Conservation (phyloP, 305 asterid genomes). For the Fraxinus platypoda region DNA sequence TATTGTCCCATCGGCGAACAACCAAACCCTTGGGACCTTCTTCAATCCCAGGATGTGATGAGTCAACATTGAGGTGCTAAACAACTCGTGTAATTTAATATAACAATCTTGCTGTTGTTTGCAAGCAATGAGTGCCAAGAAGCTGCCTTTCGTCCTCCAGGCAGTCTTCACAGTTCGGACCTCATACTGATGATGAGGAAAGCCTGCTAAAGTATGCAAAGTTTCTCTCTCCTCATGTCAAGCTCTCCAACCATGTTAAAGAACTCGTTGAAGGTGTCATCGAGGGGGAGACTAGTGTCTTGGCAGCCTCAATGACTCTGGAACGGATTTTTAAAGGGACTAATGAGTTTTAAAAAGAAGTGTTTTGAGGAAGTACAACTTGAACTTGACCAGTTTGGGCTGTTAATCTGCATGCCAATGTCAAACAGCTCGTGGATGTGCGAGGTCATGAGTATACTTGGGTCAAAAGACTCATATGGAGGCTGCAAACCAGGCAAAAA, state of each 20-base stretch:
- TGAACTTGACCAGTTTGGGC: constrained; percentile 40
- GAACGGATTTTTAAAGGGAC: constrained; percentile 38
- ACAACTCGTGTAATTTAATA: background rate
- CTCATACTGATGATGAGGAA: constrained; percentile 27
- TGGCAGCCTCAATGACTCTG: constrained; percentile 43
- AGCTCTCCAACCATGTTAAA: constrained; percentile 38
- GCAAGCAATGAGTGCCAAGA: constrained; percentile 46
- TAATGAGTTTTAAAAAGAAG: constrained; percentile 35
- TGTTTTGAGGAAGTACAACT: constrained; percentile 34
- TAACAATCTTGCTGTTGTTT: background rate
- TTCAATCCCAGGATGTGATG: too few species aligned
- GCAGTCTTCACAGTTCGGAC: constrained; percentile 45
- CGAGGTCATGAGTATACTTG: constrained; percentile 35
- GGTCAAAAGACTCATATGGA: constrained; percentile 46
- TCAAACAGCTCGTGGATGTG: constrained; percentile 40
- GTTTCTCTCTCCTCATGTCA: constrained; percentile 42
- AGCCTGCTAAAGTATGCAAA: constrained; percentile 36
- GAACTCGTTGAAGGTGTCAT: constrained; percentile 42
- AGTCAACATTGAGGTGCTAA: too few species aligned
- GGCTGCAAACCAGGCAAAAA: constrained; percentile 42
- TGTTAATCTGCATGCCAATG: constrained; percentile 44
- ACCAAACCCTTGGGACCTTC: too few species aligned
- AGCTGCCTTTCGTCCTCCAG: constrained; percentile 39
- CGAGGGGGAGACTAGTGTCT: constrained; percentile 47
- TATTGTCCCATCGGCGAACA: background rate